Conservation (phyloP, 352 stramenopile genomes). For the Phytophthora boehmeriae region DNA sequence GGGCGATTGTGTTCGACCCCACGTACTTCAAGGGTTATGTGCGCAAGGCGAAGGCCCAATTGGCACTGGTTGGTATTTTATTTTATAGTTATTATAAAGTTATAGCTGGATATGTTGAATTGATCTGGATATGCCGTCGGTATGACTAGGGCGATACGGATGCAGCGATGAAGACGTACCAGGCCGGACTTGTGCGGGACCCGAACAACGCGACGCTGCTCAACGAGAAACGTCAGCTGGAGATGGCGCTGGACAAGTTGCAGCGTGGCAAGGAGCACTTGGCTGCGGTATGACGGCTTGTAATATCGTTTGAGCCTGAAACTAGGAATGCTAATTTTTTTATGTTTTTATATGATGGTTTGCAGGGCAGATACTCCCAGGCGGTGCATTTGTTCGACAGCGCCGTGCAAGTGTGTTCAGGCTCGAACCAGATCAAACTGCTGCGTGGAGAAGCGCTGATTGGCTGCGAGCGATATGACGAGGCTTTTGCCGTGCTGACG, state of each 20-base stretch:
- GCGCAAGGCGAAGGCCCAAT: conserved; percentile 88
- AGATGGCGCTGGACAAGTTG: conserved; percentile 85
- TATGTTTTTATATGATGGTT: neutral
- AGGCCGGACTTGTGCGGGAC: conserved; percentile 71
- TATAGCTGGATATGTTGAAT: too few species aligned
- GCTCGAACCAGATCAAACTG: conserved; percentile 75
- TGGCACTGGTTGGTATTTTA: conserved; percentile 59
- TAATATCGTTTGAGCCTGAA: neutral
- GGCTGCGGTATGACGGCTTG: conserved; percentile 45
- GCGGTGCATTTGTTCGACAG: conserved; percentile 76
- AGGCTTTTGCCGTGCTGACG: conserved; percentile 82
- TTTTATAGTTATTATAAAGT: conserved; percentile 1
- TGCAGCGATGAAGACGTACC: conserved; percentile 76
- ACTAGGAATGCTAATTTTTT: neutral
- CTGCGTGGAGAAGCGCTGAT: conserved; percentile 76
- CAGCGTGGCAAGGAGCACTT: conserved; percentile 75
- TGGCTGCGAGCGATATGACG: conserved; percentile 79
- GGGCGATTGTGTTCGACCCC: conserved; percentile 88
- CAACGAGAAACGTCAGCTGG: conserved; percentile 75
- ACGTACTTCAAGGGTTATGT: conserved; percentile 92
- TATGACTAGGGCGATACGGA: conserved; percentile 69
- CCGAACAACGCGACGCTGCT: conserved; percentile 82
- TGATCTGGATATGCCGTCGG: too few species aligned
- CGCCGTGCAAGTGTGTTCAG: conserved; percentile 68
- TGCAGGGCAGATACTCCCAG: conserved; percentile 68